Evolutionary conservation across 805 yeast species (phyloP).

Genomic region (Nakazawaea ambrosiae): DNA sequence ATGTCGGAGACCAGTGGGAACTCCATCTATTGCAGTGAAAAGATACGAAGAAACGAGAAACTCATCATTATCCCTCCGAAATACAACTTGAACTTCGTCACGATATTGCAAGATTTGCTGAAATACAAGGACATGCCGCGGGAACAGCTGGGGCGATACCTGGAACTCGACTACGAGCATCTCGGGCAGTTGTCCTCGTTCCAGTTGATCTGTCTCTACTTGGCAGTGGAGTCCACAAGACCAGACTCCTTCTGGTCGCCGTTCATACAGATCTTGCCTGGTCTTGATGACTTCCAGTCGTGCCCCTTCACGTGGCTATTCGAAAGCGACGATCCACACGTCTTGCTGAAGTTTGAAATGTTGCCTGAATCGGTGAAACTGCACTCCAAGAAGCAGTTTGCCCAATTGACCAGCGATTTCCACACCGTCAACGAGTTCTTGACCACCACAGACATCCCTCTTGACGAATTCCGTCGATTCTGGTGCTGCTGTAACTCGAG

Average conservation of each 20-base stretch:
- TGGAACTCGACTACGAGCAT: conserved; percentile 22
- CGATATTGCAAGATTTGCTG: conserved; percentile 40
- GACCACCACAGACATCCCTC: conserved; percentile 3
- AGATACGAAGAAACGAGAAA: conserved; percentile 32
- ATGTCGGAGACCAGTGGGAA: conserved; percentile 50
- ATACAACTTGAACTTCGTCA: conserved; percentile 50
- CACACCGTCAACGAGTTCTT: conserved; percentile 23
- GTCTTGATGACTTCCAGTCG: conserved; percentile 37
- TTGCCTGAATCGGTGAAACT: conserved; percentile 38
- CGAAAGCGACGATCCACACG: conserved; percentile 19
- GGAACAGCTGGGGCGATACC: conserved; percentile 17
- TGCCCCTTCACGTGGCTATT: conserved; percentile 64
- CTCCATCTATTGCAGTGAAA: conserved; percentile 42
- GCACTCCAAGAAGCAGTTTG: conserved; percentile 34
- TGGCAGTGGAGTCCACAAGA: conserved; percentile 37
- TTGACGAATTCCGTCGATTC: conserved; percentile 3
- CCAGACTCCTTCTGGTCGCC: conserved; percentile 57
- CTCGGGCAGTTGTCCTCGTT: conserved; percentile 45
- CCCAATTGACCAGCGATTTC: conserved; percentile 40
- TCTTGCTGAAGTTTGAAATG: too few relatives aligned
- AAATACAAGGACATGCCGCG: conserved; percentile 17
- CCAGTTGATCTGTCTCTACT: conserved; percentile 48
- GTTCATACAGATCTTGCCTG: conserved; percentile 61
- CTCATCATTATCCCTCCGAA: conserved; percentile 52
- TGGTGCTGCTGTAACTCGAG: conserved; percentile 91